Evolutionary conservation across 441 rosid genomes (phyloP).

Genomic region (Eruca vesicaria): DNA sequence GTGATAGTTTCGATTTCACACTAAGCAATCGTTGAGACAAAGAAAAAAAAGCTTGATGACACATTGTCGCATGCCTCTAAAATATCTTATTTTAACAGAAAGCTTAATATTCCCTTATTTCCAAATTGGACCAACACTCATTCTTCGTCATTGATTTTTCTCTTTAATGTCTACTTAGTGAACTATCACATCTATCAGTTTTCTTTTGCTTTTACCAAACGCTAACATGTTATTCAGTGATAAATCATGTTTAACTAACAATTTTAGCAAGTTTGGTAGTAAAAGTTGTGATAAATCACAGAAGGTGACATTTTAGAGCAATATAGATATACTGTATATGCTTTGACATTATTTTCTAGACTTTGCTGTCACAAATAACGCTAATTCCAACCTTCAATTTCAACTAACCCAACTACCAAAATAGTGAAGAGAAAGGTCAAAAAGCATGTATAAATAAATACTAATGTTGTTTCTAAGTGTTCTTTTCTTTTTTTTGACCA

Average conservation of each 20-base stretch:
- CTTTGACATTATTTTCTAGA: background rate
- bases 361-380: slow-evolving; percentile 19
- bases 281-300: slow-evolving; percentile 14
- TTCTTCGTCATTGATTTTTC: slow-evolving; percentile 1
- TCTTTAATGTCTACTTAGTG: slow-evolving; percentile 3
- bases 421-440: slow-evolving; percentile 11
- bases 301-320: background rate
- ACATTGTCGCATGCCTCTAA: slow-evolving; percentile 22
- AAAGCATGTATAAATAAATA: background rate
- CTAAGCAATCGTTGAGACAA: slow-evolving; percentile 22
- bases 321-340: background rate
- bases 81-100: background rate
- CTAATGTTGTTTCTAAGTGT: background rate
- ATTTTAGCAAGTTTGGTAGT: background rate
- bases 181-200: slow-evolving; percentile 8
- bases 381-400: background rate
- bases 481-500: background rate
- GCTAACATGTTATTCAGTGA: background rate
- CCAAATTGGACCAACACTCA: background rate
- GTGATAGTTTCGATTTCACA: slow-evolving; percentile 18
- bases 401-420: slow-evolving; percentile 35
- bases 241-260: background rate
- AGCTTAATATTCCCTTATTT: slow-evolving; percentile 6
- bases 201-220: background rate
- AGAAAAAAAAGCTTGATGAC: slow-evolving; percentile 6